Base-by-base conservation (phyloP, 23 red algal species). In the Gracilaria vermiculophylla region DNA sequence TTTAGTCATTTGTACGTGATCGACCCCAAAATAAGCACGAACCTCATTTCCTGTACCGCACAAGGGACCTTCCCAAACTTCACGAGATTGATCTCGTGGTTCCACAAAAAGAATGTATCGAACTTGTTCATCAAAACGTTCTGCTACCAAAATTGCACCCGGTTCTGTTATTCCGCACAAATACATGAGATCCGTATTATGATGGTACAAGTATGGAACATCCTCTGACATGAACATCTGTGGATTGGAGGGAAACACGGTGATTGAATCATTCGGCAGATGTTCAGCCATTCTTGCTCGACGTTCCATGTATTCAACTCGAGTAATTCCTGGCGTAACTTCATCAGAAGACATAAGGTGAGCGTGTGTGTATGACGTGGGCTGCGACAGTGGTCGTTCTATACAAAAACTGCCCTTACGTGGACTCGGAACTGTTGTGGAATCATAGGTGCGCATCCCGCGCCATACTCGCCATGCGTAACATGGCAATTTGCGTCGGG, bases 51-150 rank as follows among this genome's bases (percentile, higher is more conserved):
- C 79, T 23, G 72, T 54, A 14, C 94, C 94, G 66, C 80, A 85
- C 51, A 77, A 74, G 47, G 88, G 85, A 39, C 94, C 94, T 36
- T 97, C 94, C 94, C 94, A 97, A 67, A 83, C 75, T 77, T 97
- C 94, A 36, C 91, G 90, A 34, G 53, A 53, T 61, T 51, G 62
- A 72, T 92, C 88, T 20, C 89, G 51, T 28, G 57, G 50, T 39
- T 75, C 81, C 8, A 97, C 81, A 66, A 89, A 89, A 32, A 97
- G 80, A 50, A 64, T 73, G 32, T 36, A 70, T 15, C 35, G 57
- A 5, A 47, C 69, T 19, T 81, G 11, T 12, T 76, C 50, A 33
- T 64, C 65, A 27, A 50, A 52, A 54, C 80, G 78, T 42, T 93
- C 65, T 0, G 55, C 62, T 32, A 97, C 51, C 19, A 97, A 49